Percentiles rank a stretch among this genome's conserved stretches.
These are phyloP conservation scores for Mucor irregularis DNA, from an alignment of 371 early-diverging fungal genomes.

Conservation along the genomic window DNA sequence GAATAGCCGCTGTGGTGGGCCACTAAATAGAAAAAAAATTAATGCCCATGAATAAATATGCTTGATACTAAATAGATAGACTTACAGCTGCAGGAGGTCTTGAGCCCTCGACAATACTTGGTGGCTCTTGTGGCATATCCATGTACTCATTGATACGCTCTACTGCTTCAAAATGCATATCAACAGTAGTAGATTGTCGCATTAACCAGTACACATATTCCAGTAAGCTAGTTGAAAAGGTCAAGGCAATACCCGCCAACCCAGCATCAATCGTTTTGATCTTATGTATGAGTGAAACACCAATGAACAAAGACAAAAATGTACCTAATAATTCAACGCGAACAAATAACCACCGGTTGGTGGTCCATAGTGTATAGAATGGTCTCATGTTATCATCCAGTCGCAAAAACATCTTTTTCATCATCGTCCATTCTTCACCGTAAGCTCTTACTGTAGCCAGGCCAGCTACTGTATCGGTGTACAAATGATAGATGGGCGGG, in stretches of 20 bases:
- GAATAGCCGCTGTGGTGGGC: constrained; percentile 74
- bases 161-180: constrained; percentile 84
- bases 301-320: constrained; percentile 66
- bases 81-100: constrained; percentile 61
- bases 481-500: constrained; percentile 53
- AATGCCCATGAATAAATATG: too few species aligned
- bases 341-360: constrained; percentile 69
- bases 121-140: constrained; percentile 72
- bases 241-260: constrained; percentile 78
- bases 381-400: constrained; percentile 77
- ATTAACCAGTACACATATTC: constrained; percentile 79
- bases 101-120: constrained; percentile 51
- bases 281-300: constrained; percentile 54
- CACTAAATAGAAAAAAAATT: constrained; percentile 49
- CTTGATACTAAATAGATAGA: background rate
- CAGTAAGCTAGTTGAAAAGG: constrained; percentile 62
- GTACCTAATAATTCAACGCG: constrained; percentile 79
- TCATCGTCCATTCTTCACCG: constrained; percentile 41
- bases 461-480: constrained; percentile 57
- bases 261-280: constrained; percentile 64
- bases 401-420: constrained; percentile 44
- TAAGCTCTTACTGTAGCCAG: constrained; percentile 59
- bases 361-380: constrained; percentile 78
- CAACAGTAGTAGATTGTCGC: constrained; percentile 76
- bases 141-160: constrained; percentile 81